Evolutionary conservation across 1,284 basidiomycete species (phyloP), one percentile per base, ranked within the genome.

Genomic region (Microbotryomycetes sp.): DNA sequence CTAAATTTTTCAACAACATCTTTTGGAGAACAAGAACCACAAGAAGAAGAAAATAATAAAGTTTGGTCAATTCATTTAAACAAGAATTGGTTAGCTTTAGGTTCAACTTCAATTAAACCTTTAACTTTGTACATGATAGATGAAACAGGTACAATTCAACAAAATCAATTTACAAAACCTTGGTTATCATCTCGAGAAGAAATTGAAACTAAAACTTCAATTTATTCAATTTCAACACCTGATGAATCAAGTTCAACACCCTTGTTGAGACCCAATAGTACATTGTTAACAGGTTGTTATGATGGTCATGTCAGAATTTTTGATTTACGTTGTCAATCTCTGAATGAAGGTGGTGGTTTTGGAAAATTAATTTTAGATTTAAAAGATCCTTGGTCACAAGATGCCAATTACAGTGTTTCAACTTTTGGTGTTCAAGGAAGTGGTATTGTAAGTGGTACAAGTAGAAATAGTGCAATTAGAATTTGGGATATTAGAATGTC

Each of bases 301-400:
- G 63, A 67, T 47, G 54, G 62, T 3, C 58, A 59, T 0, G 58
- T 56, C 0, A 42, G 60, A 2, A 29, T 67, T 19, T 64, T 59
- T 49, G 65, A 67, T 46, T 58, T 67, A 0, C 65, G 65, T 26
- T 23, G 23, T 31, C 23, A 31, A 6, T 3, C 16, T 9, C n/a
- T 59, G 45, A 12, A 45, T 46, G 23, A 58, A 46, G 51, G 25
- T 7, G 14, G 4, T 19, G 1, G 28, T 48, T 4, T 5, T 36
- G 25, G 59, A 58, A 45, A 55, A 60, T 26, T 19, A 9, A 45
- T 66, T 19, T 1, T 60, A 16, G 14, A 56, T 2, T 47, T 66
- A 4, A 7, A 25, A 12, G 65, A 67, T 29, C 65, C 65, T 2
- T 67, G 63, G 63, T 58, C 58, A 16, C 60, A 67, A 30, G 65